Base-by-base conservation (phyloP, 805 yeast species). In the Komagataella kurtzmanii region DNA sequence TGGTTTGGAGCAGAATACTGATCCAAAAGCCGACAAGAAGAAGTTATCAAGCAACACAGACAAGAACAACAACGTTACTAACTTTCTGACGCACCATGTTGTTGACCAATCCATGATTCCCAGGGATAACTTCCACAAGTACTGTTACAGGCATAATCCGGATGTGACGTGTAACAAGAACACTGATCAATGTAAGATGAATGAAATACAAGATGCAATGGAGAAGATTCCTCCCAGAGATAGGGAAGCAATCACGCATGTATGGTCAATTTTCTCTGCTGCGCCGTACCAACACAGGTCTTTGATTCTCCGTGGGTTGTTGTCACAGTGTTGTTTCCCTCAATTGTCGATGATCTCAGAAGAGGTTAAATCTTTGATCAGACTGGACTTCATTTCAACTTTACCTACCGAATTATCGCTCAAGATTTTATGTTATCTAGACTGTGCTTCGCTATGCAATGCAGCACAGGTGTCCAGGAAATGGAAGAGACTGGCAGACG, bases 81-180 rank as follows among this genome's bases (percentile, higher is more conserved):
- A 71, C 3, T 68, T 68, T 51, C 51, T 68, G 10, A 56, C 67
- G 6, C 61, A 58, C 24, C 70, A 68, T 53, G 52, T 65, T 7
- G 59, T 59, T 3, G 66, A 75, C 58, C 74, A 68, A 54, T 57
- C 69, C n/a, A 58, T 63, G 52, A 70, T 73, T 17, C 73, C 75
- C 19, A 61, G 64, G 48, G 83, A 76, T 56, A 76, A 79, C 58
- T 77, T 74, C 61, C 84, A 81, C 58, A 75, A 76, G 57, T 91
- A 79, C 67, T 91, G 99, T 63, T 91, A 91, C 65, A 73, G 98
- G 51, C 99, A 91, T 66, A 88, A 91, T 61, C 98, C 98, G 2
- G 90, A 88, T 52, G 75, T 87, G 47, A 80, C 81, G 48, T 80
- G 88, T 60, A 83, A 82, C 62, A 83, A 83, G 54, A 74, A 73